phyloP scores from a whole-genome alignment of 768 basidiomycete species.

The Pleurotus platypus region DNA sequence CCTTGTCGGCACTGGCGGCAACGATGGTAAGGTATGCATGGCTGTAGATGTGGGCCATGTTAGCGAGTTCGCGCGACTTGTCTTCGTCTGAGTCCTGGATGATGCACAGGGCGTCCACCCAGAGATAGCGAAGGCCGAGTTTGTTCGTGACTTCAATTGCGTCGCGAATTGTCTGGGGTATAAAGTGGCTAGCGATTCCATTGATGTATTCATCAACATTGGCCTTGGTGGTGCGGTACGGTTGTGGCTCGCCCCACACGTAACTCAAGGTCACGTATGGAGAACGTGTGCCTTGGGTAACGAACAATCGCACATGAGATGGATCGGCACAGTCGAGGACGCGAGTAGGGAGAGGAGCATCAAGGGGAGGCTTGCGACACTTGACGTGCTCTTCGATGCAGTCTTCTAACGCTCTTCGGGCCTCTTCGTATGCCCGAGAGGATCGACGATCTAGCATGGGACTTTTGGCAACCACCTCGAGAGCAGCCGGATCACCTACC shows the following conservation, averaged over 20 bases:
- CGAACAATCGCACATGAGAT: neutral
- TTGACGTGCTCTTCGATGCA: no score
- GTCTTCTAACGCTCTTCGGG: no score
- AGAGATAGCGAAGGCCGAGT: neutral
- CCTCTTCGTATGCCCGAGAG: no score
- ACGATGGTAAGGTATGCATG: slow-evolving; percentile 1
- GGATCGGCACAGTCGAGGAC: neutral
- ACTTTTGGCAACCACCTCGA: no score
- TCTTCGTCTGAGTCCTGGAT: slow-evolving; percentile 1
- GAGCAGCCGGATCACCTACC: no score
- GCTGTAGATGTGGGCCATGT: neutral
- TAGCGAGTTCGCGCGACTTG: neutral
- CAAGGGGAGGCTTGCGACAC: no score
- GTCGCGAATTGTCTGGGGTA: neutral
- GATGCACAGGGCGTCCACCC: neutral
- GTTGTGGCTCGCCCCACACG: neutral
- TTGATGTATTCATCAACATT: neutral
- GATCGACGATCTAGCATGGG: no score
- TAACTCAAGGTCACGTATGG: neutral
- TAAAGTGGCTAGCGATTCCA: neutral
- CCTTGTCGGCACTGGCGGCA: neutral
- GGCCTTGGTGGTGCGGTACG: neutral
- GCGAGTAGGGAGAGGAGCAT: neutral
- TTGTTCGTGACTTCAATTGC: neutral
- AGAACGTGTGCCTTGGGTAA: no score